A percentile compares a stretch with the other conserved stretches of the same genome.
Evolutionary conservation across 2,329 filamentous ascomycete species (phyloP).

Genomic region (Fusarium abutilonis): DNA sequence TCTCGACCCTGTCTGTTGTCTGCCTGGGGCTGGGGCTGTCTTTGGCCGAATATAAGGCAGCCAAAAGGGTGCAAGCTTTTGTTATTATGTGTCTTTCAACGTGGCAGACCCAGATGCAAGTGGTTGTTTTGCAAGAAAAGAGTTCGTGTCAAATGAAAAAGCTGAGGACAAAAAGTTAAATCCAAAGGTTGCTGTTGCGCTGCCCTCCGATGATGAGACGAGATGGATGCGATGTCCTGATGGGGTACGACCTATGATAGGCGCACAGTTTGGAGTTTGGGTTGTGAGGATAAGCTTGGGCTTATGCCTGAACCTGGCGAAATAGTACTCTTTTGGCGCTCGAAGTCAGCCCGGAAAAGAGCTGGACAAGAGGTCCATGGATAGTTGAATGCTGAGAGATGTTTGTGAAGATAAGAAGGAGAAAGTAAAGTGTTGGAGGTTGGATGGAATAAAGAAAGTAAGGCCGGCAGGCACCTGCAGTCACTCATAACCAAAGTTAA

Average conservation of each 20-base stretch:
- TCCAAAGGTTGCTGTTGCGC: constrained; percentile 12
- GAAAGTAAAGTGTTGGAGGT: not conserved
- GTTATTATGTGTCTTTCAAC: constrained; percentile 3
- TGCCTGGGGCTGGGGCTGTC: constrained; percentile 30
- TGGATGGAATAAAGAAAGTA: constrained; percentile 10
- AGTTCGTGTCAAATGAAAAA: constrained; percentile 6
- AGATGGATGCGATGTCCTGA: constrained; percentile 16
- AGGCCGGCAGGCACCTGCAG: constrained; percentile 6
- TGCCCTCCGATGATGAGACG: not conserved
- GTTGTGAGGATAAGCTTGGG: constrained; percentile 24
- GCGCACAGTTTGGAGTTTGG: constrained; percentile 25
- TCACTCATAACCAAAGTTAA: constrained; percentile 9
- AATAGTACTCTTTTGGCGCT: constrained; percentile 1
- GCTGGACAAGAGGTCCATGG: not conserved
- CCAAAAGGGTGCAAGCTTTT: constrained; percentile 20
- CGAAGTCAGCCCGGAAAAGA: not conserved
- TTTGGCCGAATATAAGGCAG: constrained; percentile 10
- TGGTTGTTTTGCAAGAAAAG: not conserved
- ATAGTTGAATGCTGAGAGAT: not conserved
- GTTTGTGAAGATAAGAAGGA: not conserved
- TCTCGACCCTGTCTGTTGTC: constrained; percentile 30
- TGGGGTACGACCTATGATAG: constrained; percentile 17
- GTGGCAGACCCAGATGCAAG: constrained; percentile 10
- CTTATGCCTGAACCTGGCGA: not conserved
- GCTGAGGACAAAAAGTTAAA: constrained; percentile 25